Evolutionary conservation across 2,329 filamentous ascomycete species (phyloP).

Genomic region (Epichloe typhina): DNA sequence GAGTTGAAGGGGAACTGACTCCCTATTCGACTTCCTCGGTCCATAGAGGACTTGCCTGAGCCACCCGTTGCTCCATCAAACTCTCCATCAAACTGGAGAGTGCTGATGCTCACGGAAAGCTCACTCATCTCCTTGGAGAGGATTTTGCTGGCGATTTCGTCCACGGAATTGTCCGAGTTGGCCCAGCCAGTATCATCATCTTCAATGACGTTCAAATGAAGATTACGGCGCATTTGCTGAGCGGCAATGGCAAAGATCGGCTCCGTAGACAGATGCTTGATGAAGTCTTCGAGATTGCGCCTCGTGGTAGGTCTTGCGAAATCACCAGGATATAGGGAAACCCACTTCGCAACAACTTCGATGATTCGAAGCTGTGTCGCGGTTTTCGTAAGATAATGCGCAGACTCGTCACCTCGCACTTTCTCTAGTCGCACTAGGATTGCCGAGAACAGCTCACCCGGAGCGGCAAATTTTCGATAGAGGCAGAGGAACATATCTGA

Average conservation of each 20-base stretch:
- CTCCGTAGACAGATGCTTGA: constrained; percentile 58
- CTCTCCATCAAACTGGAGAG: constrained; percentile 35
- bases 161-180: constrained; percentile 51
- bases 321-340: constrained; percentile 79
- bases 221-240: constrained; percentile 67
- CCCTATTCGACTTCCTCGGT: constrained; percentile 23
- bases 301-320: constrained; percentile 70
- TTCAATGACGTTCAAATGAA: constrained; percentile 59
- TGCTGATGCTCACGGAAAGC: constrained; percentile 28
- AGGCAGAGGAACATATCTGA: constrained; percentile 78
- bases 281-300: constrained; percentile 60
- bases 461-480: constrained; percentile 86
- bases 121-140: constrained; percentile 27
- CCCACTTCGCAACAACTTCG: constrained; percentile 77
- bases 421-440: constrained; percentile 66
- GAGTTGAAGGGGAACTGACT: constrained; percentile 47
- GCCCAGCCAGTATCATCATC: constrained; percentile 93
- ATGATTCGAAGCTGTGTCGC: constrained; percentile 74
- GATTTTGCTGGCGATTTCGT: constrained; percentile 21
- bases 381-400: constrained; percentile 62
- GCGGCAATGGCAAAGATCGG: constrained; percentile 76
- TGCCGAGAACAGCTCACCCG: constrained; percentile 61
- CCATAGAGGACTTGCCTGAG: constrained; percentile 29
- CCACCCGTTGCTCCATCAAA: constrained; percentile 31
- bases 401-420: constrained; percentile 50